These are phyloP conservation scores for Picea abies DNA, from an alignment of 83 land plant species.

Conservation along the genomic window DNA sequence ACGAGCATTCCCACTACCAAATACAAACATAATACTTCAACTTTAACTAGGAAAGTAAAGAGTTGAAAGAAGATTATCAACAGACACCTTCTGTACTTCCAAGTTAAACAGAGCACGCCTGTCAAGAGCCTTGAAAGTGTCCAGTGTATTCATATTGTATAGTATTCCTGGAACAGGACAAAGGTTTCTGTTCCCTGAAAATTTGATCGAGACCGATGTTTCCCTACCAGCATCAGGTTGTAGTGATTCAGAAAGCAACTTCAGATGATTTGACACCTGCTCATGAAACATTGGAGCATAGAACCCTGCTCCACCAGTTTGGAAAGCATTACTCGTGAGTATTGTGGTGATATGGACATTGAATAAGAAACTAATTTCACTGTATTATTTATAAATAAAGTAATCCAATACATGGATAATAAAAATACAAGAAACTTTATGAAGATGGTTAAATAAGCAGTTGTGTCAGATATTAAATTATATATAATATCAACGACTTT, in stretches of 20 bases:
- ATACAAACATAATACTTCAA: neutral
- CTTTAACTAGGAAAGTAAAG: neutral
- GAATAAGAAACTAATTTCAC: neutral
- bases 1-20: neutral
- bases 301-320: slow-evolving; percentile 57
- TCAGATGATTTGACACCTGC: slow-evolving; percentile 69
- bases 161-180: slow-evolving; percentile 87
- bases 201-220: slow-evolving; percentile 8
- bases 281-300: slow-evolving; percentile 88
- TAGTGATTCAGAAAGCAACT: slow-evolving; percentile 79
- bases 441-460: neutral
- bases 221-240: slow-evolving; percentile 47
- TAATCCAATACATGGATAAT: neutral
- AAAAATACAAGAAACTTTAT: neutral
- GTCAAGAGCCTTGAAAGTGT: slow-evolving; percentile 77
- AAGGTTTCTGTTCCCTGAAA: slow-evolving; percentile 68
- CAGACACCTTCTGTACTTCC: slow-evolving; percentile 78
- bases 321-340: neutral
- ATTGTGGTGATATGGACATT: neutral
- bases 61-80: neutral
- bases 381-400: neutral
- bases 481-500: neutral
- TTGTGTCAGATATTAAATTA: neutral
- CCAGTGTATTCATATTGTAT: slow-evolving; percentile 87
- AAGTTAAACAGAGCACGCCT: slow-evolving; percentile 50